phyloP scores from a whole-genome alignment of 2,329 filamentous ascomycete genomes.

The Cladorrhinum sp. region DNA sequence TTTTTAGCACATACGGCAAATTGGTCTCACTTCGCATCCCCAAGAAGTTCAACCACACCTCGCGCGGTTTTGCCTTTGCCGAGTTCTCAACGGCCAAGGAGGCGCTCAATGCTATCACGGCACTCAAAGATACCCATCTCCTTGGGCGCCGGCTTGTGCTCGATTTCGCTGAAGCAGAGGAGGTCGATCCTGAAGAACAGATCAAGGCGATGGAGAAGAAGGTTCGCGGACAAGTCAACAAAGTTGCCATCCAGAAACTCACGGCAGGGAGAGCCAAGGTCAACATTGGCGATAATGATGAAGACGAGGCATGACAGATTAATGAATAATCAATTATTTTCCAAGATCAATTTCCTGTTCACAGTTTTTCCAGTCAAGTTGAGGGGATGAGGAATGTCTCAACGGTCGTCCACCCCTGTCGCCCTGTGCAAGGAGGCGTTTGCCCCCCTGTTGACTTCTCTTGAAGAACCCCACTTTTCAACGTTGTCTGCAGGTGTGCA shows the following conservation, averaged over 20 bases:
- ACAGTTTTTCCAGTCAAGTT: background rate
- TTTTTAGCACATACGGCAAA: constrained; percentile 88
- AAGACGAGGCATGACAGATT: constrained; percentile 45
- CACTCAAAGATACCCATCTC: constrained; percentile 88
- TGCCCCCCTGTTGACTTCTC: constrained; percentile 14
- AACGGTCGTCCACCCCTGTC: constrained; percentile 15
- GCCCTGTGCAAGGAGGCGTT: constrained; percentile 27
- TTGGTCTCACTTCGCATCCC: constrained; percentile 89
- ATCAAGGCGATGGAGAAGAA: constrained; percentile 97
- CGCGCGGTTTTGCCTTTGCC: constrained; percentile 94
- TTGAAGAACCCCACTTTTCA: constrained; percentile 20
- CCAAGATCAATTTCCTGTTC: constrained; percentile 8
- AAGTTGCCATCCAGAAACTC: constrained; percentile 84
- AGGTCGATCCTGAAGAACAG: constrained; percentile 89
- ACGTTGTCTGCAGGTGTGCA: constrained; percentile 14
- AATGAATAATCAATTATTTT: constrained; percentile 25
- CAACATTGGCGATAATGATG: constrained; percentile 72
- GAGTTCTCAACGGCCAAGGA: constrained; percentile 91
- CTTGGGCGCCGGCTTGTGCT: constrained; percentile 85
- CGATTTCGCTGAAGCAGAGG: constrained; percentile 85
- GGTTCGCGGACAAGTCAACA: constrained; percentile 84
- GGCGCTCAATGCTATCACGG: constrained; percentile 83
- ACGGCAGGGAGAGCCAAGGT: constrained; percentile 84
- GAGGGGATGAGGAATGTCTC: constrained; percentile 22
- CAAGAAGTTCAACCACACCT: constrained; percentile 85